phyloP scores from a whole-genome alignment of 352 stramenopile genomes.

The Globisporangium spiculum region DNA sequence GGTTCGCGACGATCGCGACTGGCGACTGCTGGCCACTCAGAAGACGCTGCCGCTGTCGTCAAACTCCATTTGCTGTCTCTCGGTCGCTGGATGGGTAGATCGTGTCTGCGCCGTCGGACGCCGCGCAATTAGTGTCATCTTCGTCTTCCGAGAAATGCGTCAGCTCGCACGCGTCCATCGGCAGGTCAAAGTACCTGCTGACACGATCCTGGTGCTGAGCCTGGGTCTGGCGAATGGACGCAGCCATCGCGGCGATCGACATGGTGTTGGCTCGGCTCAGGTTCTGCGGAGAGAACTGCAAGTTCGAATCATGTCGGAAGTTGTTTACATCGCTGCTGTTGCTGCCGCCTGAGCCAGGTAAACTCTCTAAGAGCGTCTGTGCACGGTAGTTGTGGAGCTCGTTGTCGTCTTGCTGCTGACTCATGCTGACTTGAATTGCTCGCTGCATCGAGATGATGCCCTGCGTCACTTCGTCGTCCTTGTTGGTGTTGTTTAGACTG shows the following conservation, averaged over 20 bases:
- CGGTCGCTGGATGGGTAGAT: conserved; percentile 6
- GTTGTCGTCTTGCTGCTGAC: not conserved
- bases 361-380: not conserved
- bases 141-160: conserved; percentile 6
- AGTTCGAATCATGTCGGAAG: not conserved
- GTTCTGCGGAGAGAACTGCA: not conserved
- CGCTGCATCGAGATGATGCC: conserved; percentile 7
- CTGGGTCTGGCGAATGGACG: not conserved
- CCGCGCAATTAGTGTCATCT: not conserved
- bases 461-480: conserved; percentile 2
- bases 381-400: not conserved
- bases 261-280: not conserved
- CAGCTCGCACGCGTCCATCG: conserved; percentile 18
- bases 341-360: not conserved
- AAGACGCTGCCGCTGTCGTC: not conserved
- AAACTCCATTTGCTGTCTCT: not conserved
- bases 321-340: not conserved
- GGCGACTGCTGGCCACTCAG: not conserved
- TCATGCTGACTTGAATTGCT: conserved; percentile 4
- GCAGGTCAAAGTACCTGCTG: conserved; percentile 17
- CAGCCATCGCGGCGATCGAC: not conserved
- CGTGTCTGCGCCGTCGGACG: not conserved
- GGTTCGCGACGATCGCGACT: conserved; percentile 6
- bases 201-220: not conserved
- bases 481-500: not conserved